Evolutionary conservation across 2,329 filamentous ascomycete genomes (phyloP), one percentile per base, ranked within the genome.

Genomic region (Epichloe sp.): DNA sequence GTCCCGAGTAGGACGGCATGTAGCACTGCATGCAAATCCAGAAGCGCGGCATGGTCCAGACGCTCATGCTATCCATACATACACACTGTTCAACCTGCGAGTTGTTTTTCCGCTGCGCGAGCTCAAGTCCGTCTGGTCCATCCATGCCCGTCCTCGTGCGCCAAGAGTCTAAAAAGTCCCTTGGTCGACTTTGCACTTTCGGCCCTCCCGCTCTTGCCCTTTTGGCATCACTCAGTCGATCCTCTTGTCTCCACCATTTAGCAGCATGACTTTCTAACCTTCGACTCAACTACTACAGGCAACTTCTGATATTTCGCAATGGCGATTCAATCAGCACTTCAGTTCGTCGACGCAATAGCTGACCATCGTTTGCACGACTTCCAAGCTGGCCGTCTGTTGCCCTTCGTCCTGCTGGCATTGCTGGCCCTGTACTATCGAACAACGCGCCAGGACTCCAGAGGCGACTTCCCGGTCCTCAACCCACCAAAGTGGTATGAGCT

Each of bases 381-480:
- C 5, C 41, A 43, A n/a, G 6, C 70, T 15, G 6, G 8, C 17
- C 52, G 31, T 14, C 21, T 53, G 3, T 74, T 78, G 60, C 65
- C 67, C 66, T 72, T 77, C 55, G 75, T 64, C 68, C 76, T 79
- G 67, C 69, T 76, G 49, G 71, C 66, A 69, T 70, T 74, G 57
- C 63, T 54, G n/a, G 47, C 38, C 19, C 15, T 52, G 12, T 50
- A n/a, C 14, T 7, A 47, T 4, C 36, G 36, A 15, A 3, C 50
- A 34, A 15, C 37, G 19, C 48, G 43, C 3, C 47, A 15, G 15
- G 34, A 40, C 36, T 8, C 21, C 36, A 31, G 34, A 12, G 19
- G 14, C 31, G 43, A 45, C n/a, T 41, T 49, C n/a, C 19, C 47
- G 26, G 34, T 49, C 14, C 31, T 52, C 19, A 54, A 54, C 42